Evolutionary conservation across 495 filamentous ascomycete species (phyloP), one percentile per base, ranked within the genome.

Genomic region (Hyaloscypha variabilis): DNA sequence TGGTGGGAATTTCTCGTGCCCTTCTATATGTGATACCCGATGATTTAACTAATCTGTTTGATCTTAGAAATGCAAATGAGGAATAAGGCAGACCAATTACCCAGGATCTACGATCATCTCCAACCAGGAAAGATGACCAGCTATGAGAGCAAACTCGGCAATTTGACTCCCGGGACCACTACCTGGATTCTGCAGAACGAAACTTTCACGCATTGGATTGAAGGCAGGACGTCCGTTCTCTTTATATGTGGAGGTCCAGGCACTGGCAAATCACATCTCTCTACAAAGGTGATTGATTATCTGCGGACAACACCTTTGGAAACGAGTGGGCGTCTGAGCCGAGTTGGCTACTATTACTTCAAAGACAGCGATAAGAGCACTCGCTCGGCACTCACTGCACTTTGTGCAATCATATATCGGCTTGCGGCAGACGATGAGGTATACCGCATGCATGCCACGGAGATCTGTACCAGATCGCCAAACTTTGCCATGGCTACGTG

Each of bases 321-420:
- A 51, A 28, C 14, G 26, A 28, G 36, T 36, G 3, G 34, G 23
- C 39, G 52, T 58, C 62, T 21, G 30, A 58, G 50, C 34, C 62
- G 62, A 8, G 62, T 65, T 58, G 62, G 53, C 25, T 65, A 65
- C 42, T 65, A 65, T 51, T 65, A 65, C 39, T 58, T 65, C 62
- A 58, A 58, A 30, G 54, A 58, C 6, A 28, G 62, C 31, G 54
- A 65, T 25, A 65, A 58, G 17, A 58, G 21, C 54, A 57, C 54
- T 29, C 62, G 62, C 30, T 65, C 54, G 21, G 50, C 42, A 56
- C 61, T 58, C 54, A 58, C 54, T 50, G 54, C 54, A 23, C 21
- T 65, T 51, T 58, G 54, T 57, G 30, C 62, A 24, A 65, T 65
- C 36, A 54, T 58, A 13, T 65, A 65, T 50, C 62, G 58, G 42